Conservation (phyloP, 2,329 filamentous ascomycete species). For the Fusarium floridanum region DNA sequence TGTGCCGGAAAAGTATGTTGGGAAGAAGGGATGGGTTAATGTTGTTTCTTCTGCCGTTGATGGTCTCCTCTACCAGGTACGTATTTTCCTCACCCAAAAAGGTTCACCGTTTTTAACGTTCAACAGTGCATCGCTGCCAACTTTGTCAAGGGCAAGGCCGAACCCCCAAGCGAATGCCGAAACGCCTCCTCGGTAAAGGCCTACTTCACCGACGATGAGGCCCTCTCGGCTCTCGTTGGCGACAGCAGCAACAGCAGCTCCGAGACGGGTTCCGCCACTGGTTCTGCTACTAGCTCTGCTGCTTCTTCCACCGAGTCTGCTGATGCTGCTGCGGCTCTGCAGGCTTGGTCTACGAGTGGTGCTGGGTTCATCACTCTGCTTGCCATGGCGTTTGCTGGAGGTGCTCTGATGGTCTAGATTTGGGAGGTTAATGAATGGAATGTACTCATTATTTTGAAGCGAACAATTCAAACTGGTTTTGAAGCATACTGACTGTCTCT, state of each 20-base stretch:
- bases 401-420: slow-evolving; percentile 46
- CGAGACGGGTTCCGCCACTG: slow-evolving; percentile 19
- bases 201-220: slow-evolving; percentile 49
- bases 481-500: not conserved
- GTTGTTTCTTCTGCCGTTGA: slow-evolving; percentile 66
- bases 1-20: slow-evolving; percentile 63
- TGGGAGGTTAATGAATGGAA: not conserved
- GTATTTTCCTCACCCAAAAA: slow-evolving; percentile 15
- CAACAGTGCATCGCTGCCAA: slow-evolving; percentile 64
- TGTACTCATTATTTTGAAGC: slow-evolving; percentile 10
- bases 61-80: slow-evolving; percentile 69
- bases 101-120: not conserved
- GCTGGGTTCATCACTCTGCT: slow-evolving; percentile 42
- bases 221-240: slow-evolving; percentile 52
- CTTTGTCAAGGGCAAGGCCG: slow-evolving; percentile 62
- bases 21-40: slow-evolving; percentile 67
- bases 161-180: slow-evolving; percentile 50
- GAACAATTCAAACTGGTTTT: not conserved
- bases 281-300: slow-evolving; percentile 36
- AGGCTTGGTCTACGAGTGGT: slow-evolving; percentile 41
- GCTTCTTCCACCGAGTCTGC: slow-evolving; percentile 36
- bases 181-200: slow-evolving; percentile 53
- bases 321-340: slow-evolving; percentile 44
- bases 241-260: slow-evolving; percentile 19
- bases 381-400: slow-evolving; percentile 48